Evolutionary conservation across 768 basidiomycete genomes (phyloP).

Genomic region (Lactarius hengduanensis): DNA sequence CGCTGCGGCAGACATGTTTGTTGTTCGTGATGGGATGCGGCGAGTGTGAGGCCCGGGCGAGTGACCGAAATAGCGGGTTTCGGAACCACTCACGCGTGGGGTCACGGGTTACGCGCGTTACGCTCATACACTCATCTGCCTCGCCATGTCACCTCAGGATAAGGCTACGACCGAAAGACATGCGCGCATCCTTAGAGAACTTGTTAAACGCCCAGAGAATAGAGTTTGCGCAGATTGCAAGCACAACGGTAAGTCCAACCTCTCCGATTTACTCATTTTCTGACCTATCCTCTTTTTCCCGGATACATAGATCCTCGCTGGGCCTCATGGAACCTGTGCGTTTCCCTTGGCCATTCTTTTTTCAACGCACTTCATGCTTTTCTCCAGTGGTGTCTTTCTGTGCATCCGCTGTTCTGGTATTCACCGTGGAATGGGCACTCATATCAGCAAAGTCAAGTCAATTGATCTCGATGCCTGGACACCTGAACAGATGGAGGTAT

Average conservation of each 20-base stretch:
- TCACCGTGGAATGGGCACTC: slow-evolving; percentile 97
- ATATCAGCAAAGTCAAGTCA: slow-evolving; percentile 96
- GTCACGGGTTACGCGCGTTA: slow-evolving; percentile 6
- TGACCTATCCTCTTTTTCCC: not conserved
- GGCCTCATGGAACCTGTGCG: slow-evolving; percentile 96
- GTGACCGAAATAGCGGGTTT: too few relatives aligned
- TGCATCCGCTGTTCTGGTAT: slow-evolving; percentile 98
- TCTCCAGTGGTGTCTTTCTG: slow-evolving; percentile 78
- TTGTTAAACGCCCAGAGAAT: slow-evolving; percentile 88
- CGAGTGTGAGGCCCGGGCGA: too few relatives aligned
- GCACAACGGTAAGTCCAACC: slow-evolving; percentile 71
- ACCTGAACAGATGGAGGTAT: slow-evolving; percentile 93
- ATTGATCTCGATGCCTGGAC: slow-evolving; percentile 98
- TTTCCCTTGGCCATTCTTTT: slow-evolving; percentile 9
- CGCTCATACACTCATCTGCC: slow-evolving; percentile 7
- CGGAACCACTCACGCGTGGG: not conserved
- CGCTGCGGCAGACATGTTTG: slow-evolving; percentile 47
- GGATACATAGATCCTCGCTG: slow-evolving; percentile 79
- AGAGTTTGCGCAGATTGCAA: slow-evolving; percentile 97
- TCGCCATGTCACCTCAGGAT: slow-evolving; percentile 58
- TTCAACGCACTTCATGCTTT: slow-evolving; percentile 10
- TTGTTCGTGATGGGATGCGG: not conserved
- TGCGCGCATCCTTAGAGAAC: slow-evolving; percentile 74
- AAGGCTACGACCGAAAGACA: slow-evolving; percentile 82
- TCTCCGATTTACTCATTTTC: not conserved